Base-by-base conservation (phyloP, 768 basidiomycete genomes). In the Termitomyces sp. region DNA sequence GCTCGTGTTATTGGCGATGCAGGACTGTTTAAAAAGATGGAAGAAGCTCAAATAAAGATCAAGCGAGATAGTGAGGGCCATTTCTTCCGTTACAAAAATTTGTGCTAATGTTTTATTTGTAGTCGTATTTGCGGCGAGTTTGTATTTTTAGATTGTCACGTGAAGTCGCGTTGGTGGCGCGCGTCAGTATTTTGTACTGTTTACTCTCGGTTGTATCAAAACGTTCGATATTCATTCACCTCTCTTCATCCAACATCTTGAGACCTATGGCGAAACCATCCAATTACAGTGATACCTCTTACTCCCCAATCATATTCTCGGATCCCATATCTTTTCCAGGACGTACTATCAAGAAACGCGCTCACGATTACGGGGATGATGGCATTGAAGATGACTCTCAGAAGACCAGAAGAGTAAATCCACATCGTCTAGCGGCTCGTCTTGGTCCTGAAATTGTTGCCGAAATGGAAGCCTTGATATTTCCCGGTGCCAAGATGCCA, bases 1-100 rank as follows among this genome's bases (percentile, higher is more conserved):
- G 97, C 97, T 7, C 83, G 97, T 34, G 95, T 98, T 39, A 97
- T 98, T 53, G 97, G 97, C 2, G 97, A 98, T 71, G 88, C 89
- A 24, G 94, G 92, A 50, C 72, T 99, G 41, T 97, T 98, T 80
- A 90, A 90, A 72, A 98, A 98, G 71, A 97, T 98, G 94, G 96
- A 98, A 66, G 92, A 94, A 64, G 87, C 91, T 0, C 95, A 98
- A 67, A 82, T 85, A 41, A 89, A 88, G 71, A 98, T 99, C 63
- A 96, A 96, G 71, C 77, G 97, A 70, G 97, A 98, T 70, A 96
- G 94, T 94, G 71, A 79, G 94, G 84, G 2, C 12, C 12, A 43
- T 56, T 48, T 47, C 2, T 26, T 27, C 4, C 57, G 14, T 20
- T 29, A 10, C n/a, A 20, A 13, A 39, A 27, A 27, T 58, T 62